Conservation (phyloP, 2,329 filamentous ascomycete genomes). For the Paecilomyces fulvus region DNA sequence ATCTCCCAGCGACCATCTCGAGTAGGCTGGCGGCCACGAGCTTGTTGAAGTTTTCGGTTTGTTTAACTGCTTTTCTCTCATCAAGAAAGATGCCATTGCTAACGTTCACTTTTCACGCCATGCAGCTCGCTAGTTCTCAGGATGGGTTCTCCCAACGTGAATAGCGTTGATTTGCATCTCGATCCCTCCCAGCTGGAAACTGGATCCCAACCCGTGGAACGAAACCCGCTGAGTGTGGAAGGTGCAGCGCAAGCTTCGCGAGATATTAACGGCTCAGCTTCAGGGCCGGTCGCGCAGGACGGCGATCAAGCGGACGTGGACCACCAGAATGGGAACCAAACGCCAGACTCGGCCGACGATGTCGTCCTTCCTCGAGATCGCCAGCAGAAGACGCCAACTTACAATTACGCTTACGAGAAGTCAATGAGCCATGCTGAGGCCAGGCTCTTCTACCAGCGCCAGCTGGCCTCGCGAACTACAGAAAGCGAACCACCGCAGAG, state of each 20-base stretch:
- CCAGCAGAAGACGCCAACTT: slow-evolving; percentile 70
- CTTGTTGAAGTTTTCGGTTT: neutral
- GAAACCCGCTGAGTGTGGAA: neutral
- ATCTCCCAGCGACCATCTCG: neutral
- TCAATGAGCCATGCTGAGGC: slow-evolving; percentile 90
- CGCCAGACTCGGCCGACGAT: slow-evolving; percentile 8
- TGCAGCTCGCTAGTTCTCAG: neutral
- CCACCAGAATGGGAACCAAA: slow-evolving; percentile 3
- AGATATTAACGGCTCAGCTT: neutral
- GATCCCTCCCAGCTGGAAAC: neutral
- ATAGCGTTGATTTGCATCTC: neutral
- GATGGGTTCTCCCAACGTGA: neutral
- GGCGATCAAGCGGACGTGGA: neutral
- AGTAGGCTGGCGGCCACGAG: neutral
- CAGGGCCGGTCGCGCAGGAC: neutral
- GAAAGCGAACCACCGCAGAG: slow-evolving; percentile 30
- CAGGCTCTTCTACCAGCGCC: slow-evolving; percentile 90
- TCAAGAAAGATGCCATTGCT: neutral
- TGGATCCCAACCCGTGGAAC: neutral
- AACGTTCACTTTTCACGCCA: neutral
- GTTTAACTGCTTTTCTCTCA: neutral
- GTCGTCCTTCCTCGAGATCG: slow-evolving; percentile 30
- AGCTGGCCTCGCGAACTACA: slow-evolving; percentile 48
- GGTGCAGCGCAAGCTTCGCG: neutral
- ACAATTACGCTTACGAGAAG: slow-evolving; percentile 88